Evolutionary conservation across 129 eudicot species (phyloP), one percentile per base, ranked within the genome.

Genomic region (Lonicera japonica): DNA sequence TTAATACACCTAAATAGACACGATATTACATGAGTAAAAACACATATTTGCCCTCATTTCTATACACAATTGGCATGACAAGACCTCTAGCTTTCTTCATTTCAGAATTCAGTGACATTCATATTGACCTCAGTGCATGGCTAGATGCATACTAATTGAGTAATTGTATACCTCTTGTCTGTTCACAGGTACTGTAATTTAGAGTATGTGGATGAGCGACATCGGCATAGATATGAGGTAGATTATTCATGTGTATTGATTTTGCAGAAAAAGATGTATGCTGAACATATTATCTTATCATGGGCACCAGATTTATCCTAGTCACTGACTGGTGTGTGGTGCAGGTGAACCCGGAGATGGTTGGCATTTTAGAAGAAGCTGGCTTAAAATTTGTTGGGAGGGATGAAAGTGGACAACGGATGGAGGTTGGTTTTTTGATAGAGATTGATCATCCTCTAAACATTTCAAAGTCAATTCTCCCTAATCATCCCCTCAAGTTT

Each of bases 401-500:
- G 76, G 98, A 92, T 82, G 98, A 92, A 78, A 87, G 74, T 76
- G 91, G 96, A 60, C 83, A 87, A 58, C 78, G 98, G 54, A 92
- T 92, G 98, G 98, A 92, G 98, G 98, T 87, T 50, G 56, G 80
- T 68, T 70, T 41, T 53, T 58, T 60, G 55, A 16, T 50, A 5
- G 50, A 11, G n/a, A 50, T 16, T 17, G 3, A n/a, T 3, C 55
- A 17, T 1, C 16, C 50, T 43, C 50, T 4, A 2, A 43, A 43
- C 13, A 43, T 43, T 43, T 43, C 50, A 14, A 43, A 43, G 13
- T 43, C 50, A 43, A 43, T 43, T 43, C 16, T 43, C 13, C 50
- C 16, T 43, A 8, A 43, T 43, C 16, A 10, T 14, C 16, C 16
- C 50, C 8, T 43, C 50, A 43, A 43, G 5, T 43, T 43, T 4